A percentile compares a stretch with the other conserved stretches of the same genome.
Conservation (phyloP, 129 eudicot genomes). For the Erigeron canadensis region DNA sequence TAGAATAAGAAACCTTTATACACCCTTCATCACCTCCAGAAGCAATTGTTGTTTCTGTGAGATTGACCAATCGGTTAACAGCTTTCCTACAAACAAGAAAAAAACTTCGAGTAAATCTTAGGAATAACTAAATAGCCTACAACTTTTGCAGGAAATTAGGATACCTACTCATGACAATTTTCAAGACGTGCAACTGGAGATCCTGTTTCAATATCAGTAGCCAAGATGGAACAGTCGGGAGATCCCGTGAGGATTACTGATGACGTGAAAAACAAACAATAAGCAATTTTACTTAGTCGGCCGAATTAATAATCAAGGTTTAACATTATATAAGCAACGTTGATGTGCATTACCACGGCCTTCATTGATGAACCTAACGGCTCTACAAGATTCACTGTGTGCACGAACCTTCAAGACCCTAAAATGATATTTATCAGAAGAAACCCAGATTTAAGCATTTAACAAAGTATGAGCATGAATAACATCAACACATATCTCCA, state of each 20-base stretch:
- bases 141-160: neutral
- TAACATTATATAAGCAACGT: neutral
- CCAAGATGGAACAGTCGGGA: constrained; percentile 82
- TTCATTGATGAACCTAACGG: constrained; percentile 82
- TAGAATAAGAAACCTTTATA: constrained; percentile 53
- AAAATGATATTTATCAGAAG: constrained; percentile 11
- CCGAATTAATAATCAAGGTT: neutral
- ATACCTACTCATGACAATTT: constrained; percentile 69
- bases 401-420: constrained; percentile 83
- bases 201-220: constrained; percentile 90
- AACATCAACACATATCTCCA: no score
- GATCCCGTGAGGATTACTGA: constrained; percentile 86
- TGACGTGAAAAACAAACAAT: constrained; percentile 8
- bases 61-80: constrained; percentile 74
- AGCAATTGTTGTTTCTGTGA: constrained; percentile 91
- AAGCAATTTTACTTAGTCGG: constrained; percentile 1
- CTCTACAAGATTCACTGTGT: constrained; percentile 80
- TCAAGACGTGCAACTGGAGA: constrained; percentile 68
- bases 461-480: neutral
- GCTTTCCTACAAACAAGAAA: constrained; percentile 59
- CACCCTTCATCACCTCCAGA: constrained; percentile 96
- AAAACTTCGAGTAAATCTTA: neutral
- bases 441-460: neutral
- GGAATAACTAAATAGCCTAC: neutral
- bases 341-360: constrained; percentile 69